A percentile compares a stretch with the other conserved stretches of the same genome.
Conservation (phyloP, 1,284 basidiomycete genomes). For the Meripilus lineatus region DNA sequence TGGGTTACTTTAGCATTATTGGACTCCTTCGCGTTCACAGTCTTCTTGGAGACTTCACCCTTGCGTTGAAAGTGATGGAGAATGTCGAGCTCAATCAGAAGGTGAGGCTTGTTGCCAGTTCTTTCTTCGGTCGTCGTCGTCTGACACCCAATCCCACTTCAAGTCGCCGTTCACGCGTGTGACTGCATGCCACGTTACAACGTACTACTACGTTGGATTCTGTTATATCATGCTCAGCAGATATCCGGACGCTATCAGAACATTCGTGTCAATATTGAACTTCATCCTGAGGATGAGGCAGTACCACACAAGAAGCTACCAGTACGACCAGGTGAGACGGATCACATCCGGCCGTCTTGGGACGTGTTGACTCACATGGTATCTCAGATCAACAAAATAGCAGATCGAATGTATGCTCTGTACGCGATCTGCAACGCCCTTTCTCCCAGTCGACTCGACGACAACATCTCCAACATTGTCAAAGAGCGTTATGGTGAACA, state of each 20-base stretch:
- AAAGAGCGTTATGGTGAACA: conserved; percentile 94
- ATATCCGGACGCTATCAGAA: conserved; percentile 92
- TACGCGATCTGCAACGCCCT: conserved; percentile 92
- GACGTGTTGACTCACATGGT: neutral
- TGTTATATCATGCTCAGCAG: conserved; percentile 94
- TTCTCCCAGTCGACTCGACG: conserved; percentile 87
- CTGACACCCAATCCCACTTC: conserved; percentile 26
- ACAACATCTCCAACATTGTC: conserved; percentile 90
- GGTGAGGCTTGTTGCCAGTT: conserved; percentile 29
- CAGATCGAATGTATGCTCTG: conserved; percentile 96
- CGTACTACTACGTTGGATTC: conserved; percentile 95
- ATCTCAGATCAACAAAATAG: conserved; percentile 88
- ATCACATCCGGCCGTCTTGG: too few relatives aligned
- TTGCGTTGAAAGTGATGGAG: conserved; percentile 95
- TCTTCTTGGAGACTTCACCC: conserved; percentile 92
- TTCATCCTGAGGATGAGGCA: conserved; percentile 91
- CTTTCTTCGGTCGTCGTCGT: neutral
- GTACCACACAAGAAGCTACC: conserved; percentile 94
- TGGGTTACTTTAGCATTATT: conserved; percentile 98
- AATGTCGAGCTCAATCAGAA: conserved; percentile 88
- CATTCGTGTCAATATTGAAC: conserved; percentile 90
- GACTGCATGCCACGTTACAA: conserved; percentile 91
- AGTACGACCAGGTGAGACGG: conserved; percentile 84
- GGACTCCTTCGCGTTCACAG: conserved; percentile 95
- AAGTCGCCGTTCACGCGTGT: conserved; percentile 85